phyloP scores from a whole-genome alignment of 192 early-diverging fungal genomes.

The Allomyces javanicus region DNA sequence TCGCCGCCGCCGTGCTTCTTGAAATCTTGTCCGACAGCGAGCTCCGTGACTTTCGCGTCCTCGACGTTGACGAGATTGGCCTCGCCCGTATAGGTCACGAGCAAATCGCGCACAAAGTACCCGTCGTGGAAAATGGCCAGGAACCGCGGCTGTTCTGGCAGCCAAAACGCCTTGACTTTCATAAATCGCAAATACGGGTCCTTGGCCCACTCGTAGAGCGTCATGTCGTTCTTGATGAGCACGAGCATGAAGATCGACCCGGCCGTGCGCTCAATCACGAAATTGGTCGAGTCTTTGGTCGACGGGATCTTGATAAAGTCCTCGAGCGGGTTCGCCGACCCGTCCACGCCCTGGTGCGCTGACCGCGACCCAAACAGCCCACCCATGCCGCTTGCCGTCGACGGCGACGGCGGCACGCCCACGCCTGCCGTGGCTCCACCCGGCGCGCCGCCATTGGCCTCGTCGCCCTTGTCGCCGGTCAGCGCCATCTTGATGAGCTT shows the following conservation, averaged over 20 bases:
- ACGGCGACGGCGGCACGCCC: conserved; percentile 12
- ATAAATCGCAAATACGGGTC: conserved; percentile 44
- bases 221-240: conserved; percentile 25
- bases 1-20: conserved; percentile 9
- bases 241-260: conserved; percentile 29
- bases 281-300: conserved; percentile 27
- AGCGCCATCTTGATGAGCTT: conserved; percentile 22
- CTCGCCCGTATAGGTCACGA: conserved; percentile 28
- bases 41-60: conserved; percentile 25
- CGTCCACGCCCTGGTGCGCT: conserved; percentile 12
- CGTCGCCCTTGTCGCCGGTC: conserved; percentile 2
- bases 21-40: conserved; percentile 31
- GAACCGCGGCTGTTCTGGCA: conserved; percentile 36
- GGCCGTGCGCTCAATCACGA: conserved; percentile 32
- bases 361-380: conserved; percentile 12
- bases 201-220: conserved; percentile 41
- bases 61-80: conserved; percentile 30
- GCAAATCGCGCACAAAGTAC: conserved; percentile 27
- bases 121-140: conserved; percentile 36
- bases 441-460: neutral
- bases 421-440: neutral
- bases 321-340: neutral
- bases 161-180: conserved; percentile 45
- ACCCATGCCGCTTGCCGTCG: conserved; percentile 6
- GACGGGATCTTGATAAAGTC: conserved; percentile 40